Evolutionary conservation across 2,329 filamentous ascomycete species (phyloP).

Genomic region (Stemphylium vesicarium): DNA sequence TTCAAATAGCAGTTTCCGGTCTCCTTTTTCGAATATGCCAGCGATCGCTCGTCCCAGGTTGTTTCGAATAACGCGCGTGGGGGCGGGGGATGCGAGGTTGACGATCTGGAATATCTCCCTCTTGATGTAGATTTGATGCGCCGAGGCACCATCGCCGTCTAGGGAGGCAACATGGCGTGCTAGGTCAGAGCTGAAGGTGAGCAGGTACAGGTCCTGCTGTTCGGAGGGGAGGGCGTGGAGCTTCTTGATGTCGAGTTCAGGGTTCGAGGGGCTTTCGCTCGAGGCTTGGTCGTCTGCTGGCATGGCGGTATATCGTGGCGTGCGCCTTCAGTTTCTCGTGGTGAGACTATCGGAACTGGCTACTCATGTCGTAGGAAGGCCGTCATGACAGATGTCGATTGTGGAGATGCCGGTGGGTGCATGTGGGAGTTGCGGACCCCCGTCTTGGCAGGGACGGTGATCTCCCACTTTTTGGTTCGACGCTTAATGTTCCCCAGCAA

Average conservation of each 20-base stretch:
- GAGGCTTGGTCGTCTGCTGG: constrained; percentile 38
- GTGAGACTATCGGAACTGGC: constrained; percentile 10
- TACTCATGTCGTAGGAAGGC: constrained; percentile 28
- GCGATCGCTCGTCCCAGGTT: constrained; percentile 85
- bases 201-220: constrained; percentile 92
- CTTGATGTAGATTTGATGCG: constrained; percentile 90
- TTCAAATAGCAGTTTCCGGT: constrained; percentile 91
- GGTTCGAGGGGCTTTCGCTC: constrained; percentile 57
- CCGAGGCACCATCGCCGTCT: constrained; percentile 78
- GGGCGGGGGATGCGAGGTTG: constrained; percentile 78
- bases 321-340: constrained; percentile 9
- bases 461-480: constrained; percentile 23
- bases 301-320: constrained; percentile 30
- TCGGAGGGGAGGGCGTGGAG: constrained; percentile 88
- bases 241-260: constrained; percentile 88
- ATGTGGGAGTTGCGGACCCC: constrained; percentile 33
- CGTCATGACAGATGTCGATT: constrained; percentile 23
- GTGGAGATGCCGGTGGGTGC: constrained; percentile 25
- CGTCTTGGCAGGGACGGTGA: constrained; percentile 31
- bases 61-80: constrained; percentile 87
- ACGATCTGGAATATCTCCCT: constrained; percentile 94
- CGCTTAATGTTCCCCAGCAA: not conserved
- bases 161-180: constrained; percentile 79
- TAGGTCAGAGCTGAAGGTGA: constrained; percentile 85
- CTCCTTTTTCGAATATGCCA: constrained; percentile 81